Evolutionary conservation across 2,329 filamentous ascomycete genomes (phyloP).

Genomic region (Dactylellina leptospora): DNA sequence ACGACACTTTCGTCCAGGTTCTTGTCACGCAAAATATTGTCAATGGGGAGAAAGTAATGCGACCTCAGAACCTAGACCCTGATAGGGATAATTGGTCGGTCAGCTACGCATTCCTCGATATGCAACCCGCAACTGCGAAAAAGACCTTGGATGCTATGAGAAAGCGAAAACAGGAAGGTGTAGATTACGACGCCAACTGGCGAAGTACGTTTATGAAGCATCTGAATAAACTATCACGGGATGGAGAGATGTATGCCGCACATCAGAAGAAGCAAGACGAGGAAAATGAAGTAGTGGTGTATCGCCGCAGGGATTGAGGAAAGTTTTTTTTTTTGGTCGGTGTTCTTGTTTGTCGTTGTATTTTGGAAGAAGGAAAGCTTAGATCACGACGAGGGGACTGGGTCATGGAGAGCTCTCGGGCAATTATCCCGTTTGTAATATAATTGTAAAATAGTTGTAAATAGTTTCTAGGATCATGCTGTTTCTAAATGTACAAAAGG

Average conservation of each 20-base stretch:
- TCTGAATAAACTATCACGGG: constrained; percentile 28
- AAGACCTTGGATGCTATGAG: constrained; percentile 35
- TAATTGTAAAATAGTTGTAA: constrained; percentile 7
- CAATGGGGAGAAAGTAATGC: constrained; percentile 38
- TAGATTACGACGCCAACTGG: constrained; percentile 41
- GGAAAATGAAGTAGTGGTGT: constrained; percentile 36
- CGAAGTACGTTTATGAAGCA: constrained; percentile 33
- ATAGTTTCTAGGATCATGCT: neutral
- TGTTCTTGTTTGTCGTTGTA: too few species aligned
- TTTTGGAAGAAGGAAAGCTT: neutral
- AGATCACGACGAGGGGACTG: neutral
- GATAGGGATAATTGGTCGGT: constrained; percentile 31
- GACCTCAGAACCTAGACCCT: constrained; percentile 7
- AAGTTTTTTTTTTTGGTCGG: too few species aligned
- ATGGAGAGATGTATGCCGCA: constrained; percentile 28
- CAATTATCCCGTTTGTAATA: too few species aligned
- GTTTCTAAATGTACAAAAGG: neutral
- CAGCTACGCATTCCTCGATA: constrained; percentile 49
- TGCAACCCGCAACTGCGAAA: constrained; percentile 21
- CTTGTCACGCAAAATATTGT: constrained; percentile 37
- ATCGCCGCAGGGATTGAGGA: constrained; percentile 26
- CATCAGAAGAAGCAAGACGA: constrained; percentile 33
- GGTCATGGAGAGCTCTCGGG: neutral
- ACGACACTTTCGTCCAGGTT: constrained; percentile 27
- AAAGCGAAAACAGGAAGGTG: constrained; percentile 43